Evolutionary conservation across 208 protist genomes (phyloP).

Genomic region (Leptomonas pyrrhocoris): DNA sequence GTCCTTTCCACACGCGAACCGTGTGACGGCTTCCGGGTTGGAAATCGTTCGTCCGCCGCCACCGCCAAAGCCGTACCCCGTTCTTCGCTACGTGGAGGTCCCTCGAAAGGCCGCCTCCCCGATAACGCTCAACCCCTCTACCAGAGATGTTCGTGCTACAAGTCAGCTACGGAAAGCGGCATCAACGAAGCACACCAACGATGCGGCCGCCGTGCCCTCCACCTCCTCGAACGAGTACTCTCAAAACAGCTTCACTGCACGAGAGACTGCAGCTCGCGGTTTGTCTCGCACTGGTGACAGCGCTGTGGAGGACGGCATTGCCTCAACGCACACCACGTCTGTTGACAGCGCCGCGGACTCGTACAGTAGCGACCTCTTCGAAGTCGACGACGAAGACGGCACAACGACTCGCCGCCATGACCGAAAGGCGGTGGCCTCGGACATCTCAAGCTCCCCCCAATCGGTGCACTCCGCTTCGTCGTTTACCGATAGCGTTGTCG

Average conservation of each 20-base stretch:
- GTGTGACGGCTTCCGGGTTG: conserved; percentile 22
- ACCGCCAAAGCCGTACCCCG: conserved; percentile 48
- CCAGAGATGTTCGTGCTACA: neutral
- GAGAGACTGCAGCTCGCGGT: neutral
- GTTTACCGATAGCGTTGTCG: neutral
- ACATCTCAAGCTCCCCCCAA: neutral
- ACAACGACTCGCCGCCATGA: neutral
- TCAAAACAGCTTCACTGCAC: neutral
- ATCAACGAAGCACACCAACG: neutral
- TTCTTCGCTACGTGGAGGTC: conserved; percentile 49
- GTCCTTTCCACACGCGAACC: neutral
- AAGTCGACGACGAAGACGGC: conserved; percentile 3
- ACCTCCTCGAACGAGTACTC: conserved; percentile 13
- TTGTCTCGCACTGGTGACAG: neutral
- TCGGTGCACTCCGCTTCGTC: neutral
- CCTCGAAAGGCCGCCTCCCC: neutral
- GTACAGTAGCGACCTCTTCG: conserved; percentile 21
- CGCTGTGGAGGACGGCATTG: neutral
- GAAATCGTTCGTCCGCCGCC: conserved; percentile 47
- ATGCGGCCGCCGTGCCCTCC: neutral
- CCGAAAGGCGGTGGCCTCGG: neutral
- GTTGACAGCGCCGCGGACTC: neutral
- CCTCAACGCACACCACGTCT: neutral
- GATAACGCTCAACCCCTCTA: neutral
- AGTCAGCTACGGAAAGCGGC: neutral